A percentile compares a stretch with the other conserved stretches of the same genome.
Evolutionary conservation across 805 yeast species (phyloP).

Genomic region (Yamadazyma kitorensis): DNA sequence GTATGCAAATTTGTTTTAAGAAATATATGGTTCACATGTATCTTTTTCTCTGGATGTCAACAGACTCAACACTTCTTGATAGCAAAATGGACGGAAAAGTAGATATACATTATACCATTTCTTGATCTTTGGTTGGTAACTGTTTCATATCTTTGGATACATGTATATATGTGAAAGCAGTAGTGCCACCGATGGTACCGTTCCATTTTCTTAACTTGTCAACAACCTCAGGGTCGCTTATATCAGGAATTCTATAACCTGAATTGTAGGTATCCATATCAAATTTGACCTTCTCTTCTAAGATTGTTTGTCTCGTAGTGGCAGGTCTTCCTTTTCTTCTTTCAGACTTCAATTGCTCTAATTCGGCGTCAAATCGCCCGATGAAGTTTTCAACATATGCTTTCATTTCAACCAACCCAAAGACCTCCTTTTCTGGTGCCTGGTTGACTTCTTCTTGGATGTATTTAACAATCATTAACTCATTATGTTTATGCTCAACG

Average conservation of each 20-base stretch:
- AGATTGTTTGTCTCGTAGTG: slow-evolving; percentile 60
- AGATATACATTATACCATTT: slow-evolving; percentile 17
- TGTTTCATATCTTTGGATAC: slow-evolving; percentile 28
- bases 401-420: slow-evolving; percentile 57
- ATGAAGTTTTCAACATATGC: slow-evolving; percentile 60
- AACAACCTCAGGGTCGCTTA: slow-evolving; percentile 60
- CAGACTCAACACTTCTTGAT: too few relatives aligned
- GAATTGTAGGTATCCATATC: slow-evolving; percentile 62
- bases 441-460: slow-evolving; percentile 37
- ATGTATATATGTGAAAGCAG: slow-evolving; percentile 51
- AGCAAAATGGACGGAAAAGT: neutral
- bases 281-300: slow-evolving; percentile 58
- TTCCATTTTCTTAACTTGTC: slow-evolving; percentile 69
- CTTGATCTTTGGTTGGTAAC: slow-evolving; percentile 22
- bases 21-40: slow-evolving; percentile 2
- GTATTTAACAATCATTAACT: slow-evolving; percentile 57
- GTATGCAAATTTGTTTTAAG: neutral
- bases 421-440: slow-evolving; percentile 27
- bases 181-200: slow-evolving; percentile 75
- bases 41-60: too few relatives aligned
- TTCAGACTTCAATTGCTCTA: slow-evolving; percentile 54
- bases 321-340: slow-evolving; percentile 91
- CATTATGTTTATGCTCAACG: slow-evolving; percentile 57
- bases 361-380: slow-evolving; percentile 71
- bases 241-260: slow-evolving; percentile 73